phyloP scores from a whole-genome alignment of 2,329 filamentous ascomycete species.

The Verticillium longisporum region DNA sequence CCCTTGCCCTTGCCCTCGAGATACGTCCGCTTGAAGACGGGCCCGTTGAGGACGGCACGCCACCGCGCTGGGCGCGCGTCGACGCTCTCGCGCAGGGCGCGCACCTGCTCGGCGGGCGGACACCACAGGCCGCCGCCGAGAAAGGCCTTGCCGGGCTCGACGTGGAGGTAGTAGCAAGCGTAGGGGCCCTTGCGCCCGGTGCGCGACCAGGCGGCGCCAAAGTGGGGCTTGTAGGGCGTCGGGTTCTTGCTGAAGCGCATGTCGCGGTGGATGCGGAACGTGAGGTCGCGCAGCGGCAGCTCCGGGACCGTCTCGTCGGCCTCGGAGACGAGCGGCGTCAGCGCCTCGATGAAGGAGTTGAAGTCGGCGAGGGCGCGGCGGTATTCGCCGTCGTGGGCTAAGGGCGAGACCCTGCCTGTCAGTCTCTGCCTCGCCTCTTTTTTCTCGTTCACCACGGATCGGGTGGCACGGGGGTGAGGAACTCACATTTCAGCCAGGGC shows the following conservation, averaged over 20 bases:
- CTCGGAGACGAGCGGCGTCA: conserved; percentile 64
- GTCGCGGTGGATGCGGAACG: conserved; percentile 84
- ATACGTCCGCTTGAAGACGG: conserved; percentile 57
- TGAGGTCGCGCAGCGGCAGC: conserved; percentile 75
- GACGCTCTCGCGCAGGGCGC: conserved; percentile 64
- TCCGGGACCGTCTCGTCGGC: conserved; percentile 80
- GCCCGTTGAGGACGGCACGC: conserved; percentile 58
- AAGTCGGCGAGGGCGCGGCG: conserved; percentile 74
- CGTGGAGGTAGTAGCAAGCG: conserved; percentile 82
- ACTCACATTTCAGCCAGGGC: conserved; percentile 50
- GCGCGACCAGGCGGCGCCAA: conserved; percentile 79
- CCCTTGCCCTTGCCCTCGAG: conserved; percentile 39
- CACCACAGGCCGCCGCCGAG: conserved; percentile 80
- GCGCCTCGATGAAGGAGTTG: conserved; percentile 66
- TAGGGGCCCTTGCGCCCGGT: conserved; percentile 84
- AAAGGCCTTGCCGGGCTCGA: conserved; percentile 65
- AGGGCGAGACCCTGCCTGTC: conserved; percentile 4
- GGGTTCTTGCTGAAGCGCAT: conserved; percentile 77
- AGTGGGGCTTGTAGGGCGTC: conserved; percentile 86
- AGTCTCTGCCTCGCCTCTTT: too few species aligned
- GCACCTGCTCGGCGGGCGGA: conserved; percentile 61
- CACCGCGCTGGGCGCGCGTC: conserved; percentile 66
- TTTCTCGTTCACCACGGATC: too few species aligned
- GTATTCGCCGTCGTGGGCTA: conserved; percentile 76
- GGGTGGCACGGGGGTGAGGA: neutral